Evolutionary conservation across 208 protist species (phyloP).

Genomic region (Acanthamoeba culbertsoni): DNA sequence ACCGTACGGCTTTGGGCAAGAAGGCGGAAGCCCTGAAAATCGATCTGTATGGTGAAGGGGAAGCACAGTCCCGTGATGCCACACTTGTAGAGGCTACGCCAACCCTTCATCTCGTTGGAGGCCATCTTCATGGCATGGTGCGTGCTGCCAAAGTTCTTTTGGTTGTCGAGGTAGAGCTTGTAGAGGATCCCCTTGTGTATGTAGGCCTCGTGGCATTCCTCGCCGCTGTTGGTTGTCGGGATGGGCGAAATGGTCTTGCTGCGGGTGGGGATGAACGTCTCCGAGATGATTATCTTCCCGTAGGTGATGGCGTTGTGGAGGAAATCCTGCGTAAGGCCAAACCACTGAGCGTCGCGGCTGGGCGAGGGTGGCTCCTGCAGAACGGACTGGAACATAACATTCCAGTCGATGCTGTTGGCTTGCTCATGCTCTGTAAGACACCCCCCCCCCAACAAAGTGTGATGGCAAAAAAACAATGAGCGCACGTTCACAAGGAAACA

Average conservation of each 20-base stretch:
- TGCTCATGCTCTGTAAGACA: constrained; percentile 43
- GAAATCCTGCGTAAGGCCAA: constrained; percentile 49
- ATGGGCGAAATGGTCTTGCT: constrained; percentile 51
- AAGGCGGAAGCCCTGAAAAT: constrained; percentile 59
- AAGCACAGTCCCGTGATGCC: constrained; percentile 25
- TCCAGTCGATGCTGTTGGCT: constrained; percentile 48
- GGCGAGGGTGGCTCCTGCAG: constrained; percentile 40
- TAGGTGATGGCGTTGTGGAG: constrained; percentile 58
- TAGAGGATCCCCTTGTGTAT: constrained; percentile 55
- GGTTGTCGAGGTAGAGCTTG: constrained; percentile 52
- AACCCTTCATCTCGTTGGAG: constrained; percentile 57
- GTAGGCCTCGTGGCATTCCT: constrained; percentile 55
- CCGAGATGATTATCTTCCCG: constrained; percentile 63
- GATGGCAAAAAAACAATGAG: too few species aligned
- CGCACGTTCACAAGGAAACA: background rate
- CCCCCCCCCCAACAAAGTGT: too few species aligned
- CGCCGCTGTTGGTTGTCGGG: background rate
- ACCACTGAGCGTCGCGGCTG: constrained; percentile 29
- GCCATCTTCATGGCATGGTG: constrained; percentile 58
- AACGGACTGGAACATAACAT: constrained; percentile 52
- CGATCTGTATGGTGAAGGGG: constrained; percentile 57
- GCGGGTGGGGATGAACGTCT: constrained; percentile 45
- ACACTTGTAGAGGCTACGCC: background rate
- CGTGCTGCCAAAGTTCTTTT: constrained; percentile 58
- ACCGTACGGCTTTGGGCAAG: constrained; percentile 29